phyloP scores from a whole-genome alignment of 1,284 basidiomycete species.

The Apiotrichum gracile region DNA sequence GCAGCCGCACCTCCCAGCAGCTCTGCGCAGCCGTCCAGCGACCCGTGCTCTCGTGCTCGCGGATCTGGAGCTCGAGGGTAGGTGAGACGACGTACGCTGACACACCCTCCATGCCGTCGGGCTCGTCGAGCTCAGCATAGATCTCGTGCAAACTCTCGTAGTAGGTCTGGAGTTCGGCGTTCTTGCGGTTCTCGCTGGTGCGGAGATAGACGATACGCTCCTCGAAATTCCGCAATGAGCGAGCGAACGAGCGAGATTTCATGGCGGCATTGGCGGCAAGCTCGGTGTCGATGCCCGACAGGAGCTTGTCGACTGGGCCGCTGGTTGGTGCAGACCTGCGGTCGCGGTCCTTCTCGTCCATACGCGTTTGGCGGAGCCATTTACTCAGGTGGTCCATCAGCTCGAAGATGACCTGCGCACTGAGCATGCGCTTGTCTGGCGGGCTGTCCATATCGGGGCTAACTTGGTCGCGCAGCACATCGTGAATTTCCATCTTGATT shows the following conservation, averaged over 20 bases:
- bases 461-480: constrained; percentile 84
- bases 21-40: constrained; percentile 98
- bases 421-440: constrained; percentile 71
- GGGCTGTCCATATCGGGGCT: constrained; percentile 56
- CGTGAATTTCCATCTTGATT: constrained; percentile 71
- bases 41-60: constrained; percentile 95
- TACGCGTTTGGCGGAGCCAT: constrained; percentile 64
- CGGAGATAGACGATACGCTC: constrained; percentile 59
- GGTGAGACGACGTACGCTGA: constrained; percentile 85
- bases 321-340: constrained; percentile 52
- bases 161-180: constrained; percentile 61
- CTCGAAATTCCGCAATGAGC: constrained; percentile 93
- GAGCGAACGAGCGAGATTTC: constrained; percentile 87
- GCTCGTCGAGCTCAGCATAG: constrained; percentile 93
- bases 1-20: constrained; percentile 97
- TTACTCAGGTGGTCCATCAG: constrained; percentile 91
- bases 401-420: constrained; percentile 90
- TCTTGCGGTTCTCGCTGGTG: constrained; percentile 46
- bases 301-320: constrained; percentile 63
- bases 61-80: constrained; percentile 91
- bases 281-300: constrained; percentile 77
- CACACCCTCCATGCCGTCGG: constrained; percentile 98
- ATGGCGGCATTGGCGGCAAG: constrained; percentile 91
- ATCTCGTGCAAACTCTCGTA: constrained; percentile 94
- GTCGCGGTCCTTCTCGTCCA: constrained; percentile 27